phyloP scores from a whole-genome alignment of 495 filamentous ascomycete genomes.

The Xylona heveae region DNA sequence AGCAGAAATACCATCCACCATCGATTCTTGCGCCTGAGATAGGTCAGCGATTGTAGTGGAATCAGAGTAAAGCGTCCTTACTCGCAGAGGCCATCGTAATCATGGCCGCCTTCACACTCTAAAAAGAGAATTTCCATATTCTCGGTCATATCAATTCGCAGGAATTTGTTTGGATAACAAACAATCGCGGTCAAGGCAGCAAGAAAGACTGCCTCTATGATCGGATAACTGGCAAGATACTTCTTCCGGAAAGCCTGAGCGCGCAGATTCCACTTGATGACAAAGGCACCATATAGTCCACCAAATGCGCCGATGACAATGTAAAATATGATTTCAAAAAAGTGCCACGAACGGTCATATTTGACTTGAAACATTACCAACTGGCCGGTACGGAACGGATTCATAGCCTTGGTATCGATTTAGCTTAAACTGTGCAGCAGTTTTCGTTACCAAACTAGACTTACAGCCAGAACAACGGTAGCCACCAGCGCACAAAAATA shows the following conservation, averaged over 20 bases:
- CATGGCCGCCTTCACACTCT: conserved; percentile 83
- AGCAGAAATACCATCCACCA: conserved; percentile 68
- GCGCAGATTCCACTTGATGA: conserved; percentile 95
- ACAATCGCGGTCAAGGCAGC: conserved; percentile 69
- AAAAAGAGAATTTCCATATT: conserved; percentile 96
- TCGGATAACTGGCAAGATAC: conserved; percentile 65
- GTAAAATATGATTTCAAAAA: conserved; percentile 90
- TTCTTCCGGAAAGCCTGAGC: conserved; percentile 88
- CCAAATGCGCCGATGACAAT: conserved; percentile 82
- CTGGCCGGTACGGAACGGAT: conserved; percentile 94
- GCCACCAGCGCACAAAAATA: conserved; percentile 97
- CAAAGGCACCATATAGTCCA: conserved; percentile 86
- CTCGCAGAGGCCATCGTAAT: conserved; percentile 87
- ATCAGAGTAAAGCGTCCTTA: conserved; percentile 13
- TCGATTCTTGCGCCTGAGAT: conserved; percentile 31
- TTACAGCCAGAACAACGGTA: conserved; percentile 68
- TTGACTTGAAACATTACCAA: conserved; percentile 97
- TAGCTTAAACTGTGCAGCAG: background rate
- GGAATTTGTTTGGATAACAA: conserved; percentile 89
- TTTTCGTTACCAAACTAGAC: conserved; percentile 6
- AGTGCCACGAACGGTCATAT: conserved; percentile 94
- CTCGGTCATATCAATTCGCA: conserved; percentile 96
- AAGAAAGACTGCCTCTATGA: conserved; percentile 72
- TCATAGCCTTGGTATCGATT: conserved; percentile 41
- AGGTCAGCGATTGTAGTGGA: conserved; percentile 10